These are phyloP conservation scores for Rhynchospora pubera DNA, from an alignment of 176 grass and related monocot genomes.

Conservation along the genomic window DNA sequence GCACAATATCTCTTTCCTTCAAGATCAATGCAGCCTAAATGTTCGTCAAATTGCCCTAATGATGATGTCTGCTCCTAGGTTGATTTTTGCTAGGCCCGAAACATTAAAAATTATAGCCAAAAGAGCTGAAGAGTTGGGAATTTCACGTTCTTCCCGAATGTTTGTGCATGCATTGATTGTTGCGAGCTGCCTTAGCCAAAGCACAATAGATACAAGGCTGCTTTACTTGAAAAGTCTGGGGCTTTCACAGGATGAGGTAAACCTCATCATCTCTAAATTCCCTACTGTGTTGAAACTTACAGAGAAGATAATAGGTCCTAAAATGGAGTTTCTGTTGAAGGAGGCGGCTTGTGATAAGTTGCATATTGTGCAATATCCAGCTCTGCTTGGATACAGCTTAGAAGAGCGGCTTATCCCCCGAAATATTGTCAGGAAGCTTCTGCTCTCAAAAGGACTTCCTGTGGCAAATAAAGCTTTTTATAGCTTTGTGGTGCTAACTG, in stretches of 20 bases:
- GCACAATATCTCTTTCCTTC: background rate
- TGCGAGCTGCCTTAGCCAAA: background rate
- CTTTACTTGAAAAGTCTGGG: background rate
- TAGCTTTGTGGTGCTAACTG: background rate
- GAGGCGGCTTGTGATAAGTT: conserved; percentile 10
- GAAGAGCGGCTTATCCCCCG: conserved; percentile 39
- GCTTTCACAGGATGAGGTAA: background rate
- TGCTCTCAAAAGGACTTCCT: conserved; percentile 18
- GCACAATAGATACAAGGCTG: background rate
- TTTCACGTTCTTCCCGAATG: background rate
- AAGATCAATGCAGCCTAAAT: background rate
- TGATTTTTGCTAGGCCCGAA: background rate
- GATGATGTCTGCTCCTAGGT: background rate
- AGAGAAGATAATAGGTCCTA: background rate
- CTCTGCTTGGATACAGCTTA: conserved; percentile 24
- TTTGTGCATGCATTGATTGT: background rate
- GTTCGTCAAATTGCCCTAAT: background rate
- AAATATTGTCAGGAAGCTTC: conserved; percentile 26
- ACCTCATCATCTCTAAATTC: background rate
- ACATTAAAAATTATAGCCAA: background rate
- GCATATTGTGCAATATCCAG: conserved; percentile 4
- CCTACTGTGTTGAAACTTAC: background rate
- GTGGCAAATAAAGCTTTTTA: background rate
- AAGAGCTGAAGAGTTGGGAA: background rate
- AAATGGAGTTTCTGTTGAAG: conserved; percentile 33